Evolutionary conservation across 108 stramenopile species (phyloP).

Genomic region (Craspedostauros australis): DNA sequence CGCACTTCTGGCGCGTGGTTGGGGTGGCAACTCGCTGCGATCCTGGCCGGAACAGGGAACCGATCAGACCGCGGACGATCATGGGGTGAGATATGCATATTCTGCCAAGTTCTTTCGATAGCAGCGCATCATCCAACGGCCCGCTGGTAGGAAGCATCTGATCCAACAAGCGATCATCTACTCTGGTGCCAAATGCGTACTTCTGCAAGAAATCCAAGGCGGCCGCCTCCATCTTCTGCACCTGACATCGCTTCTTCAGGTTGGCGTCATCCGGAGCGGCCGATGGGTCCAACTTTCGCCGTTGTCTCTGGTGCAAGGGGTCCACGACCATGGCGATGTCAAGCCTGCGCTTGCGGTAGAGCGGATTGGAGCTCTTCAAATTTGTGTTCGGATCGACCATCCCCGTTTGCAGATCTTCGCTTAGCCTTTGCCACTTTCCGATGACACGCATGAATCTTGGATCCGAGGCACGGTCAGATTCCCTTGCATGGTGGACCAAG

Average conservation of each 20-base stretch:
- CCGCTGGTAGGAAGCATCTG: slow-evolving; percentile 39
- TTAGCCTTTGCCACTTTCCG: slow-evolving; percentile 69
- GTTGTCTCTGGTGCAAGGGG: slow-evolving; percentile 66
- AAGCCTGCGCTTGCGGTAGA: slow-evolving; percentile 71
- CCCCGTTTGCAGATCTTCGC: slow-evolving; percentile 60
- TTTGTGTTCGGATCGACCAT: slow-evolving; percentile 57
- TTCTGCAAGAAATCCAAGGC: slow-evolving; percentile 47
- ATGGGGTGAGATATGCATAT: slow-evolving; percentile 59
- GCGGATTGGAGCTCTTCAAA: slow-evolving; percentile 32
- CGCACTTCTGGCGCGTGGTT: slow-evolving; percentile 64
- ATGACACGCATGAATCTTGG: slow-evolving; percentile 25
- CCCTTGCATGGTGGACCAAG: too few relatives aligned
- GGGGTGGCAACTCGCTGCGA: too few relatives aligned
- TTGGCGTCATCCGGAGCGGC: slow-evolving; percentile 4
- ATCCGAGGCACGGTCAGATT: too few relatives aligned
- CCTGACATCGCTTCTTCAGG: not conserved
- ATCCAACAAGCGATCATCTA: slow-evolving; percentile 58
- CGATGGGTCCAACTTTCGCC: slow-evolving; percentile 36
- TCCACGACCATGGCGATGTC: slow-evolving; percentile 73
- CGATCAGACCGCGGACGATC: slow-evolving; percentile 48
- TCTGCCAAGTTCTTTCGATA: slow-evolving; percentile 57
- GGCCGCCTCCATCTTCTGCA: slow-evolving; percentile 37
- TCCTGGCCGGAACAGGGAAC: slow-evolving; percentile 55
- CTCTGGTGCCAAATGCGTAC: slow-evolving; percentile 41
- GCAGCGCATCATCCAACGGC: too few relatives aligned